A percentile compares a stretch with the other conserved stretches of the same genome.
phyloP scores from a whole-genome alignment of 1,284 basidiomycete genomes.

The Ceraceosorus guamensis region DNA sequence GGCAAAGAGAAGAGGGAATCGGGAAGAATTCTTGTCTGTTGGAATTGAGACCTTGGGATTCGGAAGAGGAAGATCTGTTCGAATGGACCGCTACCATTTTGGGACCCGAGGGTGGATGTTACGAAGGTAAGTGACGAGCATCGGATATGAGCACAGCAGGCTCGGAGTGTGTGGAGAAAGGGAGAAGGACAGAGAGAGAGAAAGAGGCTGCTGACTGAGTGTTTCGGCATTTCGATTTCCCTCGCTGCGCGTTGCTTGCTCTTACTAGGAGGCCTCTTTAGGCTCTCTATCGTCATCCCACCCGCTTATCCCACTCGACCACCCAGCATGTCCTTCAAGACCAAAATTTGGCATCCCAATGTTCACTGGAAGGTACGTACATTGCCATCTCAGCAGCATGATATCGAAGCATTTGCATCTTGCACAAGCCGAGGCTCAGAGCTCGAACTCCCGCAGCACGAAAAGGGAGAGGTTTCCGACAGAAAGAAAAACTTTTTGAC shows the following conservation, averaged over 20 bases:
- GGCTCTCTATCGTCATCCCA: conserved; percentile 30
- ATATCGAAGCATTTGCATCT: too few species aligned
- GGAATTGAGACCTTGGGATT: conserved; percentile 31
- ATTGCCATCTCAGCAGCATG: too few species aligned
- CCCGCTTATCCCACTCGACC: conserved; percentile 40
- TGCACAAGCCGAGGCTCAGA: too few species aligned
- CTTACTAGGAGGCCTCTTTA: conserved; percentile 21
- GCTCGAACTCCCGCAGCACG: too few species aligned
- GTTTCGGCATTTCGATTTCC: background rate
- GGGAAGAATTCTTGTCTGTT: conserved; percentile 24
- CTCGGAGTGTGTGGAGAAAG: background rate
- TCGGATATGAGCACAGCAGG: too few species aligned
- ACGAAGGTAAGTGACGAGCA: conserved; percentile 19
- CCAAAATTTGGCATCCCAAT: conserved; percentile 45
- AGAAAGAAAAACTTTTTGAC: too few species aligned
- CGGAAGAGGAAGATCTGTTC: conserved; percentile 32
- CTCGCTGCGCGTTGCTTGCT: background rate
- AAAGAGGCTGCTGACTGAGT: background rate
- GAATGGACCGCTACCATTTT: conserved; percentile 36
- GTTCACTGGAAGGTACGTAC: conserved; percentile 29
- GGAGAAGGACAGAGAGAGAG: background rate
- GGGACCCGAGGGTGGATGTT: conserved; percentile 20
- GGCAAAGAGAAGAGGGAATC: conserved; percentile 6
- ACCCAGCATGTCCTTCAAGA: conserved; percentile 36
- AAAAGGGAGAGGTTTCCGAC: too few species aligned